These are phyloP conservation scores for Solanum microdontum DNA, from an alignment of 257 asterid genomes.

Conservation along the genomic window DNA sequence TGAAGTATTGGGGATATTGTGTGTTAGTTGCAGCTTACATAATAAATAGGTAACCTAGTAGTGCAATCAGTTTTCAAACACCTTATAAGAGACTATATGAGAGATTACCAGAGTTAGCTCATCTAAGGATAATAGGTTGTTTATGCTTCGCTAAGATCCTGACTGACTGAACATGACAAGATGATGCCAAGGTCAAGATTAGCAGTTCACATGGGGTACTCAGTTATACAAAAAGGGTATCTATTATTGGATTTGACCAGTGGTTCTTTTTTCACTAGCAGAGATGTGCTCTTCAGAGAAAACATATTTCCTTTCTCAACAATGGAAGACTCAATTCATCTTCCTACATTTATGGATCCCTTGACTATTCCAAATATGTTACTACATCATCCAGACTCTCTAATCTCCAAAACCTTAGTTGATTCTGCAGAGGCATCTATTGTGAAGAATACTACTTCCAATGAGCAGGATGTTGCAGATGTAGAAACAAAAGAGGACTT, in stretches of 20 bases:
- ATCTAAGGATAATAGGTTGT: not conserved
- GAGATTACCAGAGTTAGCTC: not conserved
- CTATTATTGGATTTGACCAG: not conserved
- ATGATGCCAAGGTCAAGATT: not conserved
- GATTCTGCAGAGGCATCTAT: no score
- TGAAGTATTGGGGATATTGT: not conserved
- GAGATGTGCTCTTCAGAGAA: not conserved
- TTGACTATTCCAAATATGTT: not conserved
- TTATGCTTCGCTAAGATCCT: not conserved
- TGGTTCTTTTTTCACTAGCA: not conserved
- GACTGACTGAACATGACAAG: not conserved
- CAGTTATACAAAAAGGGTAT: not conserved
- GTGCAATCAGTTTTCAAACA: not conserved
- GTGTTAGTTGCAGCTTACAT: not conserved
- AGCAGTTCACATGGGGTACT: not conserved
- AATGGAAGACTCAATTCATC: not conserved
- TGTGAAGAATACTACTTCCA: no score
- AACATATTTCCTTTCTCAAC: not conserved
- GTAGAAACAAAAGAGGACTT: not conserved
- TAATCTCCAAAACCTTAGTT: not conserved
- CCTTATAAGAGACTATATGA: not conserved
- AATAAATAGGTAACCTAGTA: not conserved
- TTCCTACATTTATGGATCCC: not conserved
- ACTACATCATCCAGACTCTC: not conserved
- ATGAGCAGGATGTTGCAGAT: not conserved